A percentile compares a stretch with the other conserved stretches of the same genome.
These are phyloP conservation scores for Kodamaea neixiangensis DNA, from an alignment of 805 yeast species.

Conservation along the genomic window DNA sequence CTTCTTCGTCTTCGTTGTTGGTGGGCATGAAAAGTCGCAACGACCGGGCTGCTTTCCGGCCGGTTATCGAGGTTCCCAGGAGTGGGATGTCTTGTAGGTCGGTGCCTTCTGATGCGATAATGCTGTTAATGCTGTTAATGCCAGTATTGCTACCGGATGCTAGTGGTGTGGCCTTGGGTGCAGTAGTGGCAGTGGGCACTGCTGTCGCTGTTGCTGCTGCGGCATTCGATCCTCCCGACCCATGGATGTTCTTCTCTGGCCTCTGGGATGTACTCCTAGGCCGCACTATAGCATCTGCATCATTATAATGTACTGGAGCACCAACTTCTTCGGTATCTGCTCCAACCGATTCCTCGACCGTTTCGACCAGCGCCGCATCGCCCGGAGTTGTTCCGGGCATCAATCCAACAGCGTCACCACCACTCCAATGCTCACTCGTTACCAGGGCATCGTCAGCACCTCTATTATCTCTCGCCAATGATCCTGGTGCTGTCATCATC, in stretches of 20 bases:
- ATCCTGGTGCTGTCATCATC: neutral
- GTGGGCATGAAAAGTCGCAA: slow-evolving; percentile 51
- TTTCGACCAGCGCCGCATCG: neutral
- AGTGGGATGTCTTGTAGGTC: slow-evolving; percentile 10
- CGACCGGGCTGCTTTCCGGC: slow-evolving; percentile 60
- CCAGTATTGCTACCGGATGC: neutral
- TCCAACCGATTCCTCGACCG: neutral
- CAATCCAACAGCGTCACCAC: neutral
- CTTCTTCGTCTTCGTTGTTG: slow-evolving; percentile 15
- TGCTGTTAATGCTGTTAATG: neutral
- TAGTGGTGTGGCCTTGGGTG: neutral
- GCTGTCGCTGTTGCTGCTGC: neutral
- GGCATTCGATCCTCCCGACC: neutral
- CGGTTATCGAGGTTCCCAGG: slow-evolving; percentile 34
- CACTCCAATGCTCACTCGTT: neutral
- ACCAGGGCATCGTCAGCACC: neutral
- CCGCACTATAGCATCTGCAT: neutral
- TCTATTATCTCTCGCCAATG: neutral
- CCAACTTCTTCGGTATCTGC: neutral
- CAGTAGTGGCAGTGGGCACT: neutral
- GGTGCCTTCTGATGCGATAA: neutral
- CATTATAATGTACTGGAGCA: neutral
- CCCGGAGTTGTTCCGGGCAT: neutral
- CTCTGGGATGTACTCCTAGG: neutral
- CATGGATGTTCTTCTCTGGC: neutral